Evolutionary conservation across 129 eudicot species (phyloP).

Genomic region (Mikania micrantha): DNA sequence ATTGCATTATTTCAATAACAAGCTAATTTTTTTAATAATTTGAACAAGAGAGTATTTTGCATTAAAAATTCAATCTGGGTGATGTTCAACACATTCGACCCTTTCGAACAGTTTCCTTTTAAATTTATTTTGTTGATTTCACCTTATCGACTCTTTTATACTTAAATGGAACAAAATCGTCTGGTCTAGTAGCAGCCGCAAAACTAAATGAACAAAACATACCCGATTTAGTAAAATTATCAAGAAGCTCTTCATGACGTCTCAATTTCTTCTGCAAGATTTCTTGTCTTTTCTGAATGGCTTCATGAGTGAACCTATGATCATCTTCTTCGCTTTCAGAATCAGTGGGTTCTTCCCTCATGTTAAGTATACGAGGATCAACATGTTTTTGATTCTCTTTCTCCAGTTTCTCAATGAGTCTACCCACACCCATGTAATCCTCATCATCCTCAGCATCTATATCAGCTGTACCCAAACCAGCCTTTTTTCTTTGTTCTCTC

Average conservation of each 20-base stretch:
- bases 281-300: conserved; percentile 2
- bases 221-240: neutral
- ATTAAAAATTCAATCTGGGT: neutral
- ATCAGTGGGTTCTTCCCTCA: conserved; percentile 55
- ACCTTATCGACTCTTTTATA: neutral
- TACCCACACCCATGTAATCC: conserved; percentile 71
- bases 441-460: conserved; percentile 66
- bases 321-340: conserved; percentile 76
- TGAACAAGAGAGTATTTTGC: neutral
- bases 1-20: neutral
- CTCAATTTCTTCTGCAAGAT: neutral
- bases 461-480: conserved; percentile 59
- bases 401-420: conserved; percentile 59
- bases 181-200: conserved; percentile 5
- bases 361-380: conserved; percentile 17
- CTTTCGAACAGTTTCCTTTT: neutral
- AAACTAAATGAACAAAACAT: neutral
- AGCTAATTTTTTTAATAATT: neutral
- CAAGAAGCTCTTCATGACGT: conserved; percentile 6
- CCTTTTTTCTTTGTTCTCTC: conserved; percentile 38
- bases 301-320: conserved; percentile 20
- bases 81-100: neutral
- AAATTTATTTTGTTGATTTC: neutral
- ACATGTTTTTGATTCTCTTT: conserved; percentile 33
- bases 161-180: neutral